Base-by-base conservation (phyloP, 169 alveolate species). In the Prorocentrum cordatum region DNA sequence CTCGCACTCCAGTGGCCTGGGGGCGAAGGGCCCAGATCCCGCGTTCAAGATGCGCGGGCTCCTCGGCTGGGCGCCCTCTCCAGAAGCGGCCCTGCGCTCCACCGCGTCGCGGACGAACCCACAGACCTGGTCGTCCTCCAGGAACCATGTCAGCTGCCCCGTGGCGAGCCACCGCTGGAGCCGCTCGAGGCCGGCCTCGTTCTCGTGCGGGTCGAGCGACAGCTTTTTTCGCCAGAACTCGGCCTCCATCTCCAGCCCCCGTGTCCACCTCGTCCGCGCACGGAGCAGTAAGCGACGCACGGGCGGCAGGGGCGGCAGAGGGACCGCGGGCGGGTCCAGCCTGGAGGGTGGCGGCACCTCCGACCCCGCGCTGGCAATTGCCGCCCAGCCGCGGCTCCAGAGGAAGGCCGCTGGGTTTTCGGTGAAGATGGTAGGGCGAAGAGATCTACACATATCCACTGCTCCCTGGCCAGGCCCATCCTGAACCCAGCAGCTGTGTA, bases 21-120 rank as follows among this genome's bases (percentile, higher is more conserved):
- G 90, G n/a, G 90, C 90, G 26, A 80, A n/a, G 2, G 90, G 90
- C 59, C 90, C 90, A 1, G 70, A 39, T 18, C 90, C 90, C 20
- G 67, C 42, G 29, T 58, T 59, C 64, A 77, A 59, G 14, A 82
- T 80, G 67, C 54, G 68, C 12, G 35, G 77, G 7, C 26, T 14
- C 26, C 70, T 24, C 6, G 36, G 35, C 68, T 1, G 35, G 36
- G 4, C 26, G 26, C 24, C 20, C 62, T 16, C 29, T 50, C 10
- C 26, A 50, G 62, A 18, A 24, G 62, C 62, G 16, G 20, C 7
- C 75, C 75, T 66, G n/a, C 14, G 42, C n/a, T 9, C 67, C 67
- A n/a, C 18, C 31, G 27, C 31, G 35, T 36, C 59, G 27, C 9
- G 58, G n/a, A 20, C 54, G 31, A 67, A 18, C 33, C 72, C 66